Evolutionary conservation across 202 grass and related monocot genomes (phyloP), one percentile per base, ranked within the genome.

Genomic region (Hordeum pubiflorum): DNA sequence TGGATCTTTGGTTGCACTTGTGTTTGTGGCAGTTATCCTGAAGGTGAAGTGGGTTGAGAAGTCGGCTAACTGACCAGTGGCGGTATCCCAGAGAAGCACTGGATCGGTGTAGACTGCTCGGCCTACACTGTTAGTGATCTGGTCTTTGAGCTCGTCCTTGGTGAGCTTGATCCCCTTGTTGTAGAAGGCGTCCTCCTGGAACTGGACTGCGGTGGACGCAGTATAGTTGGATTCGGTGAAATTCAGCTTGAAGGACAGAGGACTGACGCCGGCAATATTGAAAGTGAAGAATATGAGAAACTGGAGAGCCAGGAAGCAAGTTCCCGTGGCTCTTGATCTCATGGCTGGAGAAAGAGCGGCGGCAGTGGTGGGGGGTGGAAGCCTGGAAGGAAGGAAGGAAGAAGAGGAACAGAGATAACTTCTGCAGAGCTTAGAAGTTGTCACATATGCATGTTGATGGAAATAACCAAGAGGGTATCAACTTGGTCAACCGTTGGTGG

Each of bases 41-140:
- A 97, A 97, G 15, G 89, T 87, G 57, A 94, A 97, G 46, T 14
- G 83, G 21, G 94, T 91, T 43, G 89, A 81, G 79, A 97, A 97
- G 48, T 86, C 88, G 27, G 89, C 78, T 58, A 89, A 80, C 75
- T 85, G 58, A 62, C 87, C 83, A 14, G 82, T 91, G 57, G 50
- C 63, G 24, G 77, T 74, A 43, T 97, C 88, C 91, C 91, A 97
- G 39, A 97, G 81, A 14, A 62, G 79, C 58, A 97, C 66, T 15
- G 89, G 89, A 52, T 91, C 75, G 11, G 24, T 72, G 62, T 89
- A 93, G 64, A 86, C 79, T 64, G 79, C 91, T 34, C 86, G 78
- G 55, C 94, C 91, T 10, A 79, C 43, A 22, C 91, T 94, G 36
- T 56, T 0, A 29, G 72, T 29, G 31, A 76, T 81, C 33, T 73